These are phyloP conservation scores for Leishmania tropica DNA, from an alignment of 208 protist species.

Conservation along the genomic window DNA sequence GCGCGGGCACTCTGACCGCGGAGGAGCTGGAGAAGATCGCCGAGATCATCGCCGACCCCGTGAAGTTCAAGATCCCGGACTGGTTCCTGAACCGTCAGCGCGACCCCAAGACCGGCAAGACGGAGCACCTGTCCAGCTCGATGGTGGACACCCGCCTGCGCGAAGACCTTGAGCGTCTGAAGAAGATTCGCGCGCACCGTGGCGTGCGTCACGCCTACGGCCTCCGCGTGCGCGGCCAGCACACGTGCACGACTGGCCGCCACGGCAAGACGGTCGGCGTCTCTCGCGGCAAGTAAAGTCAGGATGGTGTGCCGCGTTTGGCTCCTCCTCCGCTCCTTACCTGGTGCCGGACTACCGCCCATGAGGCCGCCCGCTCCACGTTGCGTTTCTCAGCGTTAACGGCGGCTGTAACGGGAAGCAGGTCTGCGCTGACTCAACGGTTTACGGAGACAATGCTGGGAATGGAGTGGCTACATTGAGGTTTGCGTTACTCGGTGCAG, in stretches of 20 bases:
- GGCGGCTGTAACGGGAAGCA: neutral
- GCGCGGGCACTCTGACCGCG: conserved; percentile 88
- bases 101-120: conserved; percentile 98
- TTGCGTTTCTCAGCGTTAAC: neutral
- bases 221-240: conserved; percentile 99
- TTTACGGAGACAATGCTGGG: neutral
- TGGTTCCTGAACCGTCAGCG: conserved; percentile 99
- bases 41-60: conserved; percentile 97
- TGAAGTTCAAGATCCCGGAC: conserved; percentile 99
- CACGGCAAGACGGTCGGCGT: conserved; percentile 93
- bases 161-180: conserved; percentile 99
- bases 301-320: neutral
- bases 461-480: neutral
- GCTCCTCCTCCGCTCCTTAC: neutral
- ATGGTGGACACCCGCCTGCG: conserved; percentile 97
- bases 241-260: conserved; percentile 99
- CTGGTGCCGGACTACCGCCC: neutral
- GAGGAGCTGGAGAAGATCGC: conserved; percentile 98
- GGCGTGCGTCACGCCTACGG: conserved; percentile 99
- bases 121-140: conserved; percentile 97
- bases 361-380: neutral
- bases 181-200: conserved; percentile 99
- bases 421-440: too few species aligned
- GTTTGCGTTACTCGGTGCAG: neutral
- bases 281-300: conserved; percentile 69